These are phyloP conservation scores for Cladobotryum mycophilum DNA, from an alignment of 2,329 filamentous ascomycete genomes.

Conservation along the genomic window DNA sequence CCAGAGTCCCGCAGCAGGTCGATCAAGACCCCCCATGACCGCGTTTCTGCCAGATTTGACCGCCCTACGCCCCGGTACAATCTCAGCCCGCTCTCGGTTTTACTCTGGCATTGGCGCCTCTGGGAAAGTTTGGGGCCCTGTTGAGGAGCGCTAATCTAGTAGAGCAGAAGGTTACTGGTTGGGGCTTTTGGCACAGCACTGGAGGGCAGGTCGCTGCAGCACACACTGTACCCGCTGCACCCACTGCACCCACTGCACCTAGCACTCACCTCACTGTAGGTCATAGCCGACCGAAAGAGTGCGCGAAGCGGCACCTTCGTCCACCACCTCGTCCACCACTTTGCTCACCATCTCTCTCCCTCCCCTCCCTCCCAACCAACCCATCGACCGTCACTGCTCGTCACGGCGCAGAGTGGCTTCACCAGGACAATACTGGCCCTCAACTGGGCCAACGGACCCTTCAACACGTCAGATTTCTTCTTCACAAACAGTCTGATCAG, in stretches of 20 bases:
- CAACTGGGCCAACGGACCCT: neutral
- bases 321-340: neutral
- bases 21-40: conserved; percentile 17
- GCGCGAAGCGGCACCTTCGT: conserved; percentile 13
- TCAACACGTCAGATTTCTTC: neutral
- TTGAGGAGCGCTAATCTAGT: no score
- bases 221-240: no score
- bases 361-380: conserved; percentile 12
- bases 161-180: no score
- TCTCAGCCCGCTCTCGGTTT: conserved; percentile 20
- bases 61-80: conserved; percentile 26
- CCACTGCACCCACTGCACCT: no score
- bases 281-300: conserved; percentile 6
- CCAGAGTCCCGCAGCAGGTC: conserved; percentile 14
- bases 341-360: neutral
- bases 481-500: neutral
- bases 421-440: conserved; percentile 2
- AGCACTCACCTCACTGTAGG: conserved; percentile 1
- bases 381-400: conserved; percentile 5
- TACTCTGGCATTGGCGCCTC: conserved; percentile 6
- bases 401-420: conserved; percentile 5
- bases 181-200: no score
- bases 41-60: conserved; percentile 26
- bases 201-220: no score
- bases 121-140: conserved; percentile 1